Conservation (phyloP, 2,329 filamentous ascomycete genomes). For the Alternaria infectoria region DNA sequence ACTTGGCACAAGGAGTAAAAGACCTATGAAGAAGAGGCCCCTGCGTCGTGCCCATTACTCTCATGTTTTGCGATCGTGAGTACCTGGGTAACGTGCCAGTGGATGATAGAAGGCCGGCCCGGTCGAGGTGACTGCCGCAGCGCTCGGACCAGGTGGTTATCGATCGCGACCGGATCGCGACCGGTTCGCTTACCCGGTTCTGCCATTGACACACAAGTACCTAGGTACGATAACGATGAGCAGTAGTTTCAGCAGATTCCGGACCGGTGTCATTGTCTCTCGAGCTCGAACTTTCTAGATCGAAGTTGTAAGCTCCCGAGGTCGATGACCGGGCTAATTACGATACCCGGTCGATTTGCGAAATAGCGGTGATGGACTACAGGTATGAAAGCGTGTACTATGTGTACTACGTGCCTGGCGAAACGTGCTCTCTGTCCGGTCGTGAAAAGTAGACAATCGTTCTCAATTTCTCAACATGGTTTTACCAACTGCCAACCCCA, state of each 20-base stretch:
- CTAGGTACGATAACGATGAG: not conserved
- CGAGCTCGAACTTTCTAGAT: not conserved
- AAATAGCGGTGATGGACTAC: not conserved
- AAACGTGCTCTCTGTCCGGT: not conserved
- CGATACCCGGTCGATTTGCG: not conserved
- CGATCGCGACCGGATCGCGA: not conserved
- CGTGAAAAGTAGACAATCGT: not conserved
- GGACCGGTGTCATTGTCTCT: not conserved
- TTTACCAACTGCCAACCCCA: slow-evolving; percentile 9
- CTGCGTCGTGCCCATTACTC: not conserved
- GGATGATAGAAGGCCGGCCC: not conserved
- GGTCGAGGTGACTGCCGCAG: not conserved
- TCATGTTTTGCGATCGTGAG: not conserved
- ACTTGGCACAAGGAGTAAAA: not conserved
- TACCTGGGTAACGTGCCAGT: not conserved
- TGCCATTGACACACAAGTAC: not conserved
- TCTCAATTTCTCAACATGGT: slow-evolving; percentile 5
- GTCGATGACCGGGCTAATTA: not conserved
- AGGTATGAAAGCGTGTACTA: not conserved
- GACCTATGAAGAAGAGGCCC: not conserved
- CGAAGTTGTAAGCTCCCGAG: not conserved
- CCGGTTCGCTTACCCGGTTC: slow-evolving; percentile 4
- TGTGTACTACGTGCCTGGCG: not conserved
- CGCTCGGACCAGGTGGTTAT: not conserved
- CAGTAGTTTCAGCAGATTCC: not conserved